A percentile compares a stretch with the other conserved stretches of the same genome.
Evolutionary conservation across 129 eudicot species (phyloP).

Genomic region (Silybum marianum): DNA sequence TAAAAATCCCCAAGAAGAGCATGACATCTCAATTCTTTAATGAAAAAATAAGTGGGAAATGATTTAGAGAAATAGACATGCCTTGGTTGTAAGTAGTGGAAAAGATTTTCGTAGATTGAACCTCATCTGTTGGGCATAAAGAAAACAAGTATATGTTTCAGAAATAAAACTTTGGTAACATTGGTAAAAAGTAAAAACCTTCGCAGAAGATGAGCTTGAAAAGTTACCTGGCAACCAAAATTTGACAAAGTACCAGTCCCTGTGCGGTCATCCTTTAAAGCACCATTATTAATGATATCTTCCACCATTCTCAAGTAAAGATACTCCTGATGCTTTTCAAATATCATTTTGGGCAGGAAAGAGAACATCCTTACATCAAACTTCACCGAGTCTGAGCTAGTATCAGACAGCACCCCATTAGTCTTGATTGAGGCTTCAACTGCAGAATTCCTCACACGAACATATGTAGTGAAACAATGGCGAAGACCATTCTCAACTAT

Average conservation of each 20-base stretch:
- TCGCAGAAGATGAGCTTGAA: background rate
- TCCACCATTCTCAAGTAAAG: slow-evolving; percentile 71
- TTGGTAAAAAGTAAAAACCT: background rate
- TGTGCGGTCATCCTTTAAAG: slow-evolving; percentile 75
- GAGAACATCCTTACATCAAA: slow-evolving; percentile 52
- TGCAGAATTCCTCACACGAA: slow-evolving; percentile 55
- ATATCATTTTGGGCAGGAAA: slow-evolving; percentile 68
- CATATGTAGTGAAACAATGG: slow-evolving; percentile 71
- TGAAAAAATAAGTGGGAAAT: background rate
- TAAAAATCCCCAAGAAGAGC: background rate
- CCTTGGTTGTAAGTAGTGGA: slow-evolving; percentile 96
- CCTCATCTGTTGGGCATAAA: slow-evolving; percentile 61
- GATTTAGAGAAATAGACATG: slow-evolving; percentile 25
- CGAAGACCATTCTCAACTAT: slow-evolving; percentile 54
- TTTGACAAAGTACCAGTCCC: slow-evolving; percentile 85
- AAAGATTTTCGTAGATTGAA: slow-evolving; percentile 76
- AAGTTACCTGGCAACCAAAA: slow-evolving; percentile 90
- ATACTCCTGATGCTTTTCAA: slow-evolving; percentile 86
- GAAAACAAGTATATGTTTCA: slow-evolving; percentile 9
- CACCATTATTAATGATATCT: slow-evolving; percentile 76
- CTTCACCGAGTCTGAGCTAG: slow-evolving; percentile 33
- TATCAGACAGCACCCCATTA: slow-evolving; percentile 30
- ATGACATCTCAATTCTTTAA: background rate
- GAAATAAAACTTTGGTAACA: background rate
- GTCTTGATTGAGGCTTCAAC: slow-evolving; percentile 29